Evolutionary conservation across 371 early-diverging fungal species (phyloP).

Genomic region (Mortierella sp.): DNA sequence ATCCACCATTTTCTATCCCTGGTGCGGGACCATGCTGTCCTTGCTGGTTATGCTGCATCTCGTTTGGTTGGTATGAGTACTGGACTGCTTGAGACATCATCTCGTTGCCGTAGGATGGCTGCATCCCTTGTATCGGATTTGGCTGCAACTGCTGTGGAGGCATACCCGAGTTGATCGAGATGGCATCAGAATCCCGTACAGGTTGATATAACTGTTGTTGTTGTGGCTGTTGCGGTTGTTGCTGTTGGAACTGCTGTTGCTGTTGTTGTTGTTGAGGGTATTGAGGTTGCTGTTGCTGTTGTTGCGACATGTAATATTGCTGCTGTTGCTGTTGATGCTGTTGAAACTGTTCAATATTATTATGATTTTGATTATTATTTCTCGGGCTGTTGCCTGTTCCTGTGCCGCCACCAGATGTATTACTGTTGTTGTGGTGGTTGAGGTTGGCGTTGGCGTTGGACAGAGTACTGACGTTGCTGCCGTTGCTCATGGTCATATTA

Average conservation of each 20-base stretch:
- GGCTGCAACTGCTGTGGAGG: slow-evolving; percentile 10
- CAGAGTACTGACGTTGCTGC: slow-evolving; percentile 29
- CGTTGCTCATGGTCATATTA: slow-evolving; percentile 29
- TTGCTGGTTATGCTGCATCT: slow-evolving; percentile 13
- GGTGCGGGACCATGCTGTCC: slow-evolving; percentile 1
- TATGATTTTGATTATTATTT: no score
- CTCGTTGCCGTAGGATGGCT: slow-evolving; percentile 11
- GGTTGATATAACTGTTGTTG: slow-evolving; percentile 12
- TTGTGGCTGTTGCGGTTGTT: slow-evolving; percentile 13
- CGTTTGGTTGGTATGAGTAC: slow-evolving; percentile 2
- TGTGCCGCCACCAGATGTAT: no score
- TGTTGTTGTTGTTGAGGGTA: no score
- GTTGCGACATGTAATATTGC: background rate
- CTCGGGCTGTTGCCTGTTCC: slow-evolving; percentile 16
- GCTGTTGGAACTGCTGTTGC: slow-evolving; percentile 19
- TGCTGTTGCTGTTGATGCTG: slow-evolving; percentile 23
- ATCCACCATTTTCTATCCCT: slow-evolving; percentile 25
- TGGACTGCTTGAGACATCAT: slow-evolving; percentile 13
- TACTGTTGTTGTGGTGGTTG: no score
- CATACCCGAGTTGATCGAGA: slow-evolving; percentile 14
- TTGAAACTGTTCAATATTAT: slow-evolving; percentile 15
- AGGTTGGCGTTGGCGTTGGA: slow-evolving; percentile 18
- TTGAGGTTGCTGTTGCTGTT: slow-evolving; percentile 32
- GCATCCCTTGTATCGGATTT: slow-evolving; percentile 1
- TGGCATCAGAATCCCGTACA: slow-evolving; percentile 9